Evolutionary conservation across 139 green algal species (phyloP).

Genomic region (Mesotaenium endlicherianum): DNA sequence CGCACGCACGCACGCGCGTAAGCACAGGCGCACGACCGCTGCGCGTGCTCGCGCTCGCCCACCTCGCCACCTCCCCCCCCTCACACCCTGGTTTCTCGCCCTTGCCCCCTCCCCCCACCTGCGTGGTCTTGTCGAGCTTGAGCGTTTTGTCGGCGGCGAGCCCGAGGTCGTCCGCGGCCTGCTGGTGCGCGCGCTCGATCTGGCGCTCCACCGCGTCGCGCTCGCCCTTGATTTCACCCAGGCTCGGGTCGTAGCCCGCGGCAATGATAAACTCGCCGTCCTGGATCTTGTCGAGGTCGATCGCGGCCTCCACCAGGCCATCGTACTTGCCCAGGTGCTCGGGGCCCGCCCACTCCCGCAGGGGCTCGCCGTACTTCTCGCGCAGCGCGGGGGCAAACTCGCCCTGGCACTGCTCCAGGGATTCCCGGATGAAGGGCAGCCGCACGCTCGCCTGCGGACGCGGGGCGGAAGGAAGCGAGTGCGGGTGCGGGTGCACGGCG

Average conservation of each 20-base stretch:
- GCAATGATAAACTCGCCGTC: conserved; percentile 84
- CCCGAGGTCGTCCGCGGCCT: conserved; percentile 63
- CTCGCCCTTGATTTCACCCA: conserved; percentile 62
- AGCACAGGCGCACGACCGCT: conserved; percentile 80
- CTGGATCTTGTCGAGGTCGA: conserved; percentile 80
- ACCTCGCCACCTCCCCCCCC: background rate
- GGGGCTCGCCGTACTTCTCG: conserved; percentile 54
- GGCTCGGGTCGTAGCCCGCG: conserved; percentile 71
- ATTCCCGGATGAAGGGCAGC: conserved; percentile 73
- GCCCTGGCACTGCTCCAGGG: conserved; percentile 65
- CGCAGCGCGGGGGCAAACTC: conserved; percentile 19
- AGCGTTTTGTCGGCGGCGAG: conserved; percentile 55
- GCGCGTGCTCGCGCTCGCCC: conserved; percentile 46
- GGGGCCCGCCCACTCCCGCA: conserved; percentile 67
- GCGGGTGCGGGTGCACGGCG: background rate
- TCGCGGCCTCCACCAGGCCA: conserved; percentile 84
- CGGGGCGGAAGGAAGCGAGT: background rate
- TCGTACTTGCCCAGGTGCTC: conserved; percentile 93
- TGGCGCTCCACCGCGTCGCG: conserved; percentile 64
- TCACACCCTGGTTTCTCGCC: too few species aligned
- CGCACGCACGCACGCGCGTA: too few species aligned
- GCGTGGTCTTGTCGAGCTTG: conserved; percentile 55
- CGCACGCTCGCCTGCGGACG: conserved; percentile 52
- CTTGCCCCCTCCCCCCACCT: conserved; percentile 1
- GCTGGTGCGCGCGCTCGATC: conserved; percentile 55